Evolutionary conservation across 208 protist species (phyloP), one percentile per base, ranked within the genome.

Genomic region (Wallacemonas sp.): DNA sequence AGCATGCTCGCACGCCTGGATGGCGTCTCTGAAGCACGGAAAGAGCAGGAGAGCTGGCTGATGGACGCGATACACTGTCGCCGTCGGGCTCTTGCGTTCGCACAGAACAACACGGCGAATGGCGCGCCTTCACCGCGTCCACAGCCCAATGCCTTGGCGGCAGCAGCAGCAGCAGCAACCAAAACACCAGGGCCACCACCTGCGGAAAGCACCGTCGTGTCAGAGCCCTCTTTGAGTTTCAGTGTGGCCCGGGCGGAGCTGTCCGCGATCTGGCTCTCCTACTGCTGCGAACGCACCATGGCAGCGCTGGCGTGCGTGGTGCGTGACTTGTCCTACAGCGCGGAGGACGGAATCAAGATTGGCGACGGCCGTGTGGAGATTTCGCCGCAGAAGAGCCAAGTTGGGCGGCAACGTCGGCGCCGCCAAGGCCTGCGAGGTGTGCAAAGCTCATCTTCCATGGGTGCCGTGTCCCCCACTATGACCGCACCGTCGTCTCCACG

Each of bases 201-300:
- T 9, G 21, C 46, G 17, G 15, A 11, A 5, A 54, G 30, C 51
- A 21, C 51, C 5, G n/a, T 12, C 28, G 9, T 31, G n/a, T 4
- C 28, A 2, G 51, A 58, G 6, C 51, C 28, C 6, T n/a, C 28
- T 2, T 31, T 58, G 3, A 26, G 51, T 31, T 26, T 58, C 21
- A n/a, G 33, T 19, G 26, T 58, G 28, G 30, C 12, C 12, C 51
- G 51, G 17, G 51, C 30, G 2, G 51, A 39, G 51, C 30, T 58
- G n/a, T 58, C 51, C 14, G 51, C 41, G 26, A 26, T 42, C 51
- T 58, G 51, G 51, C 51, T 58, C 30, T 58, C 51, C 5, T 58
- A 58, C 34, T 58, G 51, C 30, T 58, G 51, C 30, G 51, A 58
- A 19, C 51, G 51, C 30, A 22, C 51, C 51, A 58, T 58, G 51